phyloP scores from a whole-genome alignment of 306 rosid species.

The Pyrus pyrifolia region DNA sequence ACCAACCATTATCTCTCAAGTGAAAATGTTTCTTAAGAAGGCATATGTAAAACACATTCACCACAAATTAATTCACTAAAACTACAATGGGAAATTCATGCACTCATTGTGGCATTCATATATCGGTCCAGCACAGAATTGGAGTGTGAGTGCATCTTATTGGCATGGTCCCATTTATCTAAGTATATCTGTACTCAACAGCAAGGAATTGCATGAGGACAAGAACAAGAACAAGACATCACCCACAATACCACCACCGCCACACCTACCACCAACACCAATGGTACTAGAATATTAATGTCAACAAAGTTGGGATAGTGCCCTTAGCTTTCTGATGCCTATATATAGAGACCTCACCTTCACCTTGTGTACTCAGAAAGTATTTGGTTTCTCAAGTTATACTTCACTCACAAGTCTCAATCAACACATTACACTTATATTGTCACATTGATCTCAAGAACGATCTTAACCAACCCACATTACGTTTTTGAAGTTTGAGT shows the following conservation, averaged over 20 bases:
- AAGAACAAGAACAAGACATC: background rate
- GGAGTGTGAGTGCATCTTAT: constrained; percentile 2
- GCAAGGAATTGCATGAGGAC: constrained; percentile 14
- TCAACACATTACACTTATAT: background rate
- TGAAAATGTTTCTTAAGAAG: background rate
- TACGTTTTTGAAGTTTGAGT: constrained; percentile 3
- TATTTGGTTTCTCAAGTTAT: background rate
- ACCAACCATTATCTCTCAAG: background rate
- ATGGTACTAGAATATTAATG: constrained; percentile 32
- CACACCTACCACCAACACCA: constrained; percentile 23
- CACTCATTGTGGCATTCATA: background rate
- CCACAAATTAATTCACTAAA: background rate
- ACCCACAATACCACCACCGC: constrained; percentile 16
- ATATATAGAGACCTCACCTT: constrained; percentile 40
- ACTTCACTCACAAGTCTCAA: background rate
- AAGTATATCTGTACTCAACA: background rate
- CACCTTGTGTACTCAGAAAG: constrained; percentile 15
- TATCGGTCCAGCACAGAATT: background rate
- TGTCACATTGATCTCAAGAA: background rate
- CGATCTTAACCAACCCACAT: background rate
- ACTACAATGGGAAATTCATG: background rate
- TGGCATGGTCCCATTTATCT: constrained; percentile 10
- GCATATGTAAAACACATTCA: background rate
- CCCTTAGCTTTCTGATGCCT: constrained; percentile 16
- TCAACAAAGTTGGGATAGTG: background rate